Evolutionary conservation across 768 basidiomycete genomes (phyloP).

Genomic region (Boletus edulis): DNA sequence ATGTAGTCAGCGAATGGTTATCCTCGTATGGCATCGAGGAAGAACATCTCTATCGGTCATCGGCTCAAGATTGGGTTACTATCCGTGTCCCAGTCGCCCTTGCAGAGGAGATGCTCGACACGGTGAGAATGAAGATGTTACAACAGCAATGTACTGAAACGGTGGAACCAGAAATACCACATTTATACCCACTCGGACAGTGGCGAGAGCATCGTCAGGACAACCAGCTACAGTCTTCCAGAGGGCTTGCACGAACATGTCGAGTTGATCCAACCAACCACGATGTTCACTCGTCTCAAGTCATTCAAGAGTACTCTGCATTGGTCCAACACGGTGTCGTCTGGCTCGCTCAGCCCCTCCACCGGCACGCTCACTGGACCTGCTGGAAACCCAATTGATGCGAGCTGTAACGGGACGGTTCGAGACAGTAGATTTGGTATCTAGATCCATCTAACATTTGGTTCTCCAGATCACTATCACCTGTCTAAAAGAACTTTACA

Average conservation of each 20-base stretch:
- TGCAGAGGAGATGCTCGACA: slow-evolving; percentile 70
- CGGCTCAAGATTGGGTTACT: slow-evolving; percentile 69
- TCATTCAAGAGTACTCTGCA: slow-evolving; percentile 41
- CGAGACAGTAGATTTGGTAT: background rate
- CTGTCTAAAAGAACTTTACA: slow-evolving; percentile 57
- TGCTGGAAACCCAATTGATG: slow-evolving; percentile 41
- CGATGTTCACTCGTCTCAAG: slow-evolving; percentile 55
- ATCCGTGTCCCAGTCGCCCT: slow-evolving; percentile 53
- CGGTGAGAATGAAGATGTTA: slow-evolving; percentile 41
- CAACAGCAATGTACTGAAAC: background rate
- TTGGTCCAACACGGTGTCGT: slow-evolving; percentile 17
- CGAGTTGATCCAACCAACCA: slow-evolving; percentile 72
- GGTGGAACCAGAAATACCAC: slow-evolving; percentile 50
- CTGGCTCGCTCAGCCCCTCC: background rate
- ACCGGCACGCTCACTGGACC: slow-evolving; percentile 23
- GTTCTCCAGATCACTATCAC: slow-evolving; percentile 44
- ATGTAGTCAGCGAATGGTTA: slow-evolving; percentile 62
- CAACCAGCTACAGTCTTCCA: slow-evolving; percentile 69
- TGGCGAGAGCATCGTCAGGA: slow-evolving; percentile 58
- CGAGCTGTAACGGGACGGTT: slow-evolving; percentile 44
- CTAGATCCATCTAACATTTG: background rate
- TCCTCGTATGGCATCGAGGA: slow-evolving; percentile 50
- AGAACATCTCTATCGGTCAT: slow-evolving; percentile 48
- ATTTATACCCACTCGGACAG: slow-evolving; percentile 54
- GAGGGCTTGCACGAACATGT: slow-evolving; percentile 55